A percentile compares a stretch with the other conserved stretches of the same genome.
Evolutionary conservation across 257 asterid species (phyloP).

Genomic region (Sherardia arvensis): DNA sequence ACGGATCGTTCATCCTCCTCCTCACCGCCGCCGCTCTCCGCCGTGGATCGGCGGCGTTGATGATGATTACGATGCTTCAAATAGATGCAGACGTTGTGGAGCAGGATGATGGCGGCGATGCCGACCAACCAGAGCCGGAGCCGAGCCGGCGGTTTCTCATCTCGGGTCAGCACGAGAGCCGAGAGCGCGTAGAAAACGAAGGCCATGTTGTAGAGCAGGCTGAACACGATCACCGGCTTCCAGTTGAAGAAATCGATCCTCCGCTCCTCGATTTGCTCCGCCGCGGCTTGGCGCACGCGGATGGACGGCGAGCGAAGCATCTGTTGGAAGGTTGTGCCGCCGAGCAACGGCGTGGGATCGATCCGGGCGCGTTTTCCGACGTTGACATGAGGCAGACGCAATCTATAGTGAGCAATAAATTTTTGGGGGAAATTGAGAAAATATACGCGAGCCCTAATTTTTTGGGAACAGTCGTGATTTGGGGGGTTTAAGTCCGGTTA

Average conservation of each 20-base stretch:
- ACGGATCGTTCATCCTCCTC: too few relatives aligned
- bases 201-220: conserved; percentile 65
- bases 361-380: too few relatives aligned
- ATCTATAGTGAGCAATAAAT: too few relatives aligned
- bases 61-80: conserved; percentile 52
- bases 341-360: conserved; percentile 34
- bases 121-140: conserved; percentile 39
- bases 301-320: conserved; percentile 38
- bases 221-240: conserved; percentile 61
- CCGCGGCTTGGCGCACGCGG: conserved; percentile 40
- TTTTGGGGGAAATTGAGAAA: too few relatives aligned
- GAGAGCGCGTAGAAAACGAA: conserved; percentile 34
- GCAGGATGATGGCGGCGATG: conserved; percentile 28
- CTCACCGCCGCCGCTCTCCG: too few relatives aligned
- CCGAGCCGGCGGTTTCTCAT: conserved; percentile 26
- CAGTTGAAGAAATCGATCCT: conserved; percentile 89
- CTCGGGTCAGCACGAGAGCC: conserved; percentile 28
- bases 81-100: conserved; percentile 36
- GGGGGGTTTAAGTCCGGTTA: too few relatives aligned
- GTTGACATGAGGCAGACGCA: too few relatives aligned
- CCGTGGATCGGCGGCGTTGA: conserved; percentile 29
- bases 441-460: too few relatives aligned
- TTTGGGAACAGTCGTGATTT: too few relatives aligned
- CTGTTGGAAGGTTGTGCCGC: conserved; percentile 36
- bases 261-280: conserved; percentile 56